These are phyloP conservation scores for Blepharisma undulans DNA, from an alignment of 169 alveolate species.

Conservation along the genomic window DNA sequence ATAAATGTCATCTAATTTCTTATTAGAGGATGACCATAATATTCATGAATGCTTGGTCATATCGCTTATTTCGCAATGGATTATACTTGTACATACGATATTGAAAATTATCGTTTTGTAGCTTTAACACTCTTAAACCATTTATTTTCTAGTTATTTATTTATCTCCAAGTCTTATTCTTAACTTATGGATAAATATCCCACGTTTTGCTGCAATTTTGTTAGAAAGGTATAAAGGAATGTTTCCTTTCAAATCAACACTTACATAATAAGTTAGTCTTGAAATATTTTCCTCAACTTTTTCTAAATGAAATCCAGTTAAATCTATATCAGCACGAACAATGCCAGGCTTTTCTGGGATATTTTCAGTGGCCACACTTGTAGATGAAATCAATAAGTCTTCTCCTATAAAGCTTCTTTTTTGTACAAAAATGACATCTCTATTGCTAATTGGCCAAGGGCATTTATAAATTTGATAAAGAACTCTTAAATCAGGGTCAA, in stretches of 20 bases:
- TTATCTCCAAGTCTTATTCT: background rate
- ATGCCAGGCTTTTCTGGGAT: background rate
- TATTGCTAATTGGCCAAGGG: slow-evolving; percentile 3
- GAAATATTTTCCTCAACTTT: background rate
- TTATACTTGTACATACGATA: too few relatives aligned
- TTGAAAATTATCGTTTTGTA: background rate
- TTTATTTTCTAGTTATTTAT: background rate
- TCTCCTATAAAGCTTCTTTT: background rate
- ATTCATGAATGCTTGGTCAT: too few relatives aligned
- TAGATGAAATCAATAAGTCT: background rate
- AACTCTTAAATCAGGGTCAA: background rate
- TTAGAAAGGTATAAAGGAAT: background rate
- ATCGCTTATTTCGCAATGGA: too few relatives aligned
- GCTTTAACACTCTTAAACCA: background rate
- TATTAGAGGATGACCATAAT: too few relatives aligned
- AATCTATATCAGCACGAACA: background rate
- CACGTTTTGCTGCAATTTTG: background rate
- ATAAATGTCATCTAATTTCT: too few relatives aligned
- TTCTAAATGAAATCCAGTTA: background rate
- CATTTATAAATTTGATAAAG: background rate
- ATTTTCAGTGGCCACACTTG: background rate
- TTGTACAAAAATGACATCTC: background rate
- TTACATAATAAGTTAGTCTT: background rate
- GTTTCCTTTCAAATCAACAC: background rate
- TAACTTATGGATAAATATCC: background rate